Evolutionary conservation across 495 filamentous ascomycete genomes (phyloP), one percentile per base, ranked within the genome.

Genomic region (Podospora australis): DNA sequence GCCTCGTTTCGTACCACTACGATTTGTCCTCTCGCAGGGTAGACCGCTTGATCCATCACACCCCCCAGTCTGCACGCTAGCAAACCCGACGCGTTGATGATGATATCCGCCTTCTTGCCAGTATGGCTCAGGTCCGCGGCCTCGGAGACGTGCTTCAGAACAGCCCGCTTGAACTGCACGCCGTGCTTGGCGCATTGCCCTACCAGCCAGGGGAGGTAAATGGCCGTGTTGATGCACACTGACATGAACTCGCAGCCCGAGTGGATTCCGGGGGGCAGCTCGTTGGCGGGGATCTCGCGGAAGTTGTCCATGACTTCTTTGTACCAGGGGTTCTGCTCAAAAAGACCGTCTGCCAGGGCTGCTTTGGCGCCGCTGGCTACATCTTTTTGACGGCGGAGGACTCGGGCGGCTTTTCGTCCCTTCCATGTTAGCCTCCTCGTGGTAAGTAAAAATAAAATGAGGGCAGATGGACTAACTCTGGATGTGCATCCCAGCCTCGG

Each of bases 81-180:
- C 13, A 98, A 66, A 0, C 94, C 92, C 0, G 91, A 90, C 58
- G 90, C 89, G 55, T 98, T 98, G 26, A 98, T 69, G 0, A 96
- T 70, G 1, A 96, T 55, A 53, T 88, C 80, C 0, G 82, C 86
- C 39, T 69, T 74, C 9, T 67, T 50, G 0, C 83, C 81, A 0
- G 75, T 70, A 55, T 83, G 79, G 64, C 89, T 86, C 14, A 82
- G 61, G 2, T 55, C 48, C 1, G 78, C 74, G 0, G 88, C 91
- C 11, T 95, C 83, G 2, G 73, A 65, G 38, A 98, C 77, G 58
- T 97, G 89, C 21, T 69, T 67, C 32, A 92, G 48, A 6, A 65
- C 50, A 1, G 59, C 74, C n/a, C 79, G 70, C 29, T 63, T 79
- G 60, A 97, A 71, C 4, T 78, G 65, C 0, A 85, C 81, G 8